Percentiles rank a stretch among this genome's conserved stretches.
These are phyloP conservation scores for Entomortierella chlamydospora DNA, from an alignment of 192 early-diverging fungal species.

Conservation along the genomic window DNA sequence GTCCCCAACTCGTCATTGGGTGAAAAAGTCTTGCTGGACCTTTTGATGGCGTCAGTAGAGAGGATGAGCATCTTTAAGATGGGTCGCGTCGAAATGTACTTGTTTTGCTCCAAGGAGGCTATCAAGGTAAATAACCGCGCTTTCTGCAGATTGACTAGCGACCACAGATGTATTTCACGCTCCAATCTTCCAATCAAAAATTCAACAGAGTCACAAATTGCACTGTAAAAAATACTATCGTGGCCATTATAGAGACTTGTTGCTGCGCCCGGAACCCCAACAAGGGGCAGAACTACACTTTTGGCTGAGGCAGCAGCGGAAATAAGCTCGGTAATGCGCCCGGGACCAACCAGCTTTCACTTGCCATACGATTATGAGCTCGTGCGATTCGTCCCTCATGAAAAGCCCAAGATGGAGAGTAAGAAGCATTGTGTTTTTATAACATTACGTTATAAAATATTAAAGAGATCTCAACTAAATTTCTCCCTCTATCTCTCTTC, in stretches of 20 bases:
- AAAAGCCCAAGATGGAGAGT: constrained; percentile 40
- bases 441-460: too few relatives aligned
- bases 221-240: too few relatives aligned
- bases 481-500: neutral
- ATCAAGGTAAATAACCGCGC: constrained; percentile 32
- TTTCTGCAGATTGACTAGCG: too few relatives aligned
- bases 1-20: constrained; percentile 38
- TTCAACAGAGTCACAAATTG: too few relatives aligned
- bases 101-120: constrained; percentile 41
- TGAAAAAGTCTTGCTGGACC: constrained; percentile 23
- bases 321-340: constrained; percentile 15
- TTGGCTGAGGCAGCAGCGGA: constrained; percentile 40
- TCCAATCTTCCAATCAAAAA: too few relatives aligned
- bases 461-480: too few relatives aligned
- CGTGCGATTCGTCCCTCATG: constrained; percentile 23
- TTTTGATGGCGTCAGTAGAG: constrained; percentile 28
- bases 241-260: constrained; percentile 16
- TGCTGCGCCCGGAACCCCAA: constrained; percentile 18
- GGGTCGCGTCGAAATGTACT: constrained; percentile 49
- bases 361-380: constrained; percentile 41
- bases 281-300: constrained; percentile 19
- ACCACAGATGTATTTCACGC: neutral
- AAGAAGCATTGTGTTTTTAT: neutral
- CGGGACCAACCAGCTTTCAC: constrained; percentile 15
- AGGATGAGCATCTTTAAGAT: constrained; percentile 30